Percentiles rank a stretch among this genome's conserved stretches.
Evolutionary conservation across 495 filamentous ascomycete genomes (phyloP).

Genomic region (Xylaria telfairii): DNA sequence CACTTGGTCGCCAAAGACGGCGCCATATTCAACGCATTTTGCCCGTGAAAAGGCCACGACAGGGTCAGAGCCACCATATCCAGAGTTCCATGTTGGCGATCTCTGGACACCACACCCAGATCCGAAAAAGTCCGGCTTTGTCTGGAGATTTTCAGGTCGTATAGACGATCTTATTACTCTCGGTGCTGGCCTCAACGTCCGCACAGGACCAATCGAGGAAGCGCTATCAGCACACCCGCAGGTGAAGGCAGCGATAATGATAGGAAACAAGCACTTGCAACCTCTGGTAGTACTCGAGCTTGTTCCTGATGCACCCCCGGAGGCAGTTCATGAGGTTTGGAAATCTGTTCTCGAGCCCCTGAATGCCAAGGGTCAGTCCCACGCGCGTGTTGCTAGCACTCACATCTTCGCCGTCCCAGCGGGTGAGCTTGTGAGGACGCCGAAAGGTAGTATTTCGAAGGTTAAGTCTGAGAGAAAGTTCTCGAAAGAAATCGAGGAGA

Average conservation of each 20-base stretch:
- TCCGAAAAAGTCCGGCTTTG: slow-evolving; percentile 1
- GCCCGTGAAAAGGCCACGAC: background rate
- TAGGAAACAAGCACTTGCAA: slow-evolving; percentile 6
- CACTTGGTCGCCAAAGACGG: background rate
- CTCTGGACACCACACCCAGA: slow-evolving; percentile 19
- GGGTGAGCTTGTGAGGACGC: background rate
- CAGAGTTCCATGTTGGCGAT: slow-evolving; percentile 1
- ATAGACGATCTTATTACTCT: too few species aligned
- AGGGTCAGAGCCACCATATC: background rate
- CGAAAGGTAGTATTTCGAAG: slow-evolving; percentile 13
- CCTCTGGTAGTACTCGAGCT: slow-evolving; percentile 5
- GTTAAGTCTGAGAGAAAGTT: slow-evolving; percentile 2
- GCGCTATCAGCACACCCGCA: background rate
- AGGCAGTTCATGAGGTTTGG: too few species aligned
- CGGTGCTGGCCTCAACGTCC: too few species aligned
- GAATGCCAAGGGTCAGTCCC: too few species aligned
- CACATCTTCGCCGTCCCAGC: background rate
- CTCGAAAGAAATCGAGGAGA: slow-evolving; percentile 2
- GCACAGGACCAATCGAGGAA: background rate
- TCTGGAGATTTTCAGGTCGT: background rate
- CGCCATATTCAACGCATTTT: background rate
- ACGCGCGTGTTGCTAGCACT: too few species aligned
- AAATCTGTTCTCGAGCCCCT: too few species aligned
- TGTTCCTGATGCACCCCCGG: too few species aligned
- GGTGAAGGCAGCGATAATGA: background rate